Conservation (phyloP, 495 filamentous ascomycete genomes). For the Aspergillus ostianus region DNA sequence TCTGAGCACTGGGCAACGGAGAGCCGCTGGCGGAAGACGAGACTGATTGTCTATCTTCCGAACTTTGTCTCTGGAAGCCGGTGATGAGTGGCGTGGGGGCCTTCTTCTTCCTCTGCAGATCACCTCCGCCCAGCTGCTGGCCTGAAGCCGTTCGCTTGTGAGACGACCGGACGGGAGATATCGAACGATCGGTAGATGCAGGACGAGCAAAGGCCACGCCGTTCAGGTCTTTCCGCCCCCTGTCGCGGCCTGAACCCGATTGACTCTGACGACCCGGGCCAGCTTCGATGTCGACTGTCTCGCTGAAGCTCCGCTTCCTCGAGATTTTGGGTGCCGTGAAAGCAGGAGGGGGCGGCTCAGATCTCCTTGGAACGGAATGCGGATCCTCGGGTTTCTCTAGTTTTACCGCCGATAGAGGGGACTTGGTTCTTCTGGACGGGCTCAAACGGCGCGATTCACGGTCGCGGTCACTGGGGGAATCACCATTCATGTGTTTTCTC, state of each 20-base stretch:
- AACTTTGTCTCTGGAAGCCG: constrained; percentile 43
- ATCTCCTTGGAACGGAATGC: constrained; percentile 23
- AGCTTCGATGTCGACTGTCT: constrained; percentile 38
- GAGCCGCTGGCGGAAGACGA: constrained; percentile 73
- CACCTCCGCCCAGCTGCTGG: constrained; percentile 43
- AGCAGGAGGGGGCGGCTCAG: constrained; percentile 19
- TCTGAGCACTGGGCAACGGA: constrained; percentile 63
- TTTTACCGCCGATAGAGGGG: constrained; percentile 35
- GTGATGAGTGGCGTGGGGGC: constrained; percentile 52
- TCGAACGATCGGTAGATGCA: constrained; percentile 54
- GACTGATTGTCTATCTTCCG: constrained; percentile 68
- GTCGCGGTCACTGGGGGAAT: constrained; percentile 23
- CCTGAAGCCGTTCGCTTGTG: constrained; percentile 63
- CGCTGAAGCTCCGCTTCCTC: constrained; percentile 45
- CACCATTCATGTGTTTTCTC: constrained; percentile 34
- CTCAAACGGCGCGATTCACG: constrained; percentile 28
- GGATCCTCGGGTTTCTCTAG: constrained; percentile 37
- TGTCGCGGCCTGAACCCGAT: constrained; percentile 20
- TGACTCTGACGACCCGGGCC: constrained; percentile 24
- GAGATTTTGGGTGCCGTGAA: constrained; percentile 20
- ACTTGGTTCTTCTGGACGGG: constrained; percentile 22
- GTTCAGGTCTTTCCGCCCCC: constrained; percentile 30
- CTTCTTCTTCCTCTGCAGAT: constrained; percentile 39
- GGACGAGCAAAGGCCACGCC: constrained; percentile 28
- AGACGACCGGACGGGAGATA: constrained; percentile 59